Conservation (phyloP, 148 eudicot species). For the Tetragonia tetragonoides region DNA sequence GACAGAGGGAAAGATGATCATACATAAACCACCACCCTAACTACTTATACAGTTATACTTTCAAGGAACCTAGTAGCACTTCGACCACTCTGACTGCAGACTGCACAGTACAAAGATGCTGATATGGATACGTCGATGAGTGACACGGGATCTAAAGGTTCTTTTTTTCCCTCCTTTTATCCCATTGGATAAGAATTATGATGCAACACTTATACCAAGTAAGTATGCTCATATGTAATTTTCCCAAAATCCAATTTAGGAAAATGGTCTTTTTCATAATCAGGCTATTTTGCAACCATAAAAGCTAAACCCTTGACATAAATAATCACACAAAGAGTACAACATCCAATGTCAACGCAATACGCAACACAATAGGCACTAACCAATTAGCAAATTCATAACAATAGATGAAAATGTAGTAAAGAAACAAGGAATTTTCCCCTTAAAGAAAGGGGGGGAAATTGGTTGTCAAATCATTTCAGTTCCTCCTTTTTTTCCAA, state of each 20-base stretch:
- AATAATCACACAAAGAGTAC: neutral
- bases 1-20: neutral
- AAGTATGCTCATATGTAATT: conserved; percentile 1
- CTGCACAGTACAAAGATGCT: neutral
- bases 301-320: neutral
- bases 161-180: no score
- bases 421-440: neutral
- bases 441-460: no score
- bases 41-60: neutral
- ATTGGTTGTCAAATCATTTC: neutral
- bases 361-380: neutral
- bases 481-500: neutral
- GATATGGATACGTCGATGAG: neutral
- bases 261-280: neutral
- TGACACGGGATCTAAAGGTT: no score
- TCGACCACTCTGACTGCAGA: neutral
- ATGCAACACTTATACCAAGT: neutral
- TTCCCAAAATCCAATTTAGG: neutral
- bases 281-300: neutral
- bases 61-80: neutral
- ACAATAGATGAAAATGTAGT: neutral
- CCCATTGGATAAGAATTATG: no score
- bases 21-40: neutral
- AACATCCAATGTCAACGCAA: neutral
- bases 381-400: neutral